Base-by-base conservation (phyloP, 176 grass and related monocot species). In the Chloris gayana region DNA sequence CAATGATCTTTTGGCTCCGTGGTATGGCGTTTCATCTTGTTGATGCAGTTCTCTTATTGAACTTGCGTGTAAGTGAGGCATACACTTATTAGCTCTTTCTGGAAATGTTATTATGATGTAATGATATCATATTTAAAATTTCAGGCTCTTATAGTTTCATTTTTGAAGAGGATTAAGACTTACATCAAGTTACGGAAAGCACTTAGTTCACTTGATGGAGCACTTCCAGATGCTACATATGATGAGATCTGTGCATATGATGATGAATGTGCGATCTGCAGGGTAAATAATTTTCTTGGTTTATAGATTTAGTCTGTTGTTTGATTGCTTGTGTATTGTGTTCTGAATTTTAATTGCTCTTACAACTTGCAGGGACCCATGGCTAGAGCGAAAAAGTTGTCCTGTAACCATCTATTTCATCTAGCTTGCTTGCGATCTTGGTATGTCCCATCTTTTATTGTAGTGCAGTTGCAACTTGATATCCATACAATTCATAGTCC, bases 181-280 rank as follows among this genome's bases (percentile, higher is more conserved):
- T 96, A 93, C 39, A 81, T 91, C 27, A 99, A 96, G 72, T 76
- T 99, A 82, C 79, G 70, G 47, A 99, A 79, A 69, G 93, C 97
- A 25, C 87, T 99, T 64, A 86, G 73, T 86, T 91, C 85, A 62
- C 97, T 99, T 2, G 91, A 99, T 84, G 87, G 82, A 73, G 87
- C 93, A 78, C 93, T 99, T 66, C 91, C 93, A 86, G 93, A 99
- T 89, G 97, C 97, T 69, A 91, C 91, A 53, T 96, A 90, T 73
- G 97, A 96, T 86, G 97, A 99, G 77, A 88, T 99, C 29, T 93
- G 91, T 19, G 47, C 83, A 50, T 96, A 86, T 46, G 84, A 99
- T 78, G 97, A 99, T 87, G 97, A 99, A 77, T 99, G 97, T 82
- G 97, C 97, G 31, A 99, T 99, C 64, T 99, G 97, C 80, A 88